Base-by-base conservation (phyloP, 345 rosid genomes). In the Draba incana region DNA sequence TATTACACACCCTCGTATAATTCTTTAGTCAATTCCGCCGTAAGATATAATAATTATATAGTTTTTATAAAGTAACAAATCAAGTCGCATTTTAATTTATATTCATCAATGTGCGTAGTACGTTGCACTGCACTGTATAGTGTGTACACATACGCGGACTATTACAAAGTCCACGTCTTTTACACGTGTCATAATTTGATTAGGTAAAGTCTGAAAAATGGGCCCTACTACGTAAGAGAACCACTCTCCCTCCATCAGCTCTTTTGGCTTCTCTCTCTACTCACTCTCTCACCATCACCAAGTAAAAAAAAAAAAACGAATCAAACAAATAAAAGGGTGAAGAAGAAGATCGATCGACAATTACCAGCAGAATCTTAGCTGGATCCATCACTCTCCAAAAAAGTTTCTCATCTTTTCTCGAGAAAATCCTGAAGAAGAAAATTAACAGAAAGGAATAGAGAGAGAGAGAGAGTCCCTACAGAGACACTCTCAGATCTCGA, bases 351-450 rank as follows among this genome's bases (percentile, higher is more conserved):
- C 66, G 45, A 49, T 52, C 35, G 61, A 60, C 78, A 58, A 75
- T 54, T 16, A 67, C 69, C 85, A 81, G 87, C 82, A 66, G 84
- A 81, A 81, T 79, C 92, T 86, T 85, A 91, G 97, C 97, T 91
- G 97, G 86, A 86, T 86, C 76, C 69, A 37, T 50, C 52, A 33
- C 52, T 50, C 7, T 62, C 53, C 8, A 20, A 2, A 14, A 67
- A 14, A 5, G 0, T 10, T 7, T n/a, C 33, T 46, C 12, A 8
- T 31, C 9, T 33, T 35, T 14, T 33, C 67, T 62, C 44, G 55
- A 12, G 63, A 67, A 67, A 67, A 67, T 15, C 65, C 27, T 8
- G 10, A 33, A 41, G 16, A 24, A 20, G 15, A 70, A 61, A 60
- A 65, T 53, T 28, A 48, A 51, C 66, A 42, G 28, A 58, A 57